Conservation (phyloP, 345 rosid species). For the Citrus unshiu region DNA sequence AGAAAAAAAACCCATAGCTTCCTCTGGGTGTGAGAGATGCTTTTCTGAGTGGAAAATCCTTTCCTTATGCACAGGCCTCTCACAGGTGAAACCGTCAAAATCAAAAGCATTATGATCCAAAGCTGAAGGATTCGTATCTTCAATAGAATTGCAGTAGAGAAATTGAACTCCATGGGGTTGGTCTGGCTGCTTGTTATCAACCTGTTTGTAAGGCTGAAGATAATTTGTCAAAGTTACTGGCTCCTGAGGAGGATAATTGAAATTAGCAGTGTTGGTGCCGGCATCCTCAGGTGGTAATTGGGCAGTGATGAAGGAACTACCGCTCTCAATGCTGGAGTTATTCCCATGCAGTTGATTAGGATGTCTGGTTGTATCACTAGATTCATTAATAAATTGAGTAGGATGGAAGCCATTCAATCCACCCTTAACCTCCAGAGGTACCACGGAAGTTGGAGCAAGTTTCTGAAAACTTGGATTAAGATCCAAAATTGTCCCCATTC, state of each 20-base stretch:
- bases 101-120: slow-evolving; percentile 15
- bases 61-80: slow-evolving; percentile 32
- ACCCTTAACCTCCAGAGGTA: slow-evolving; percentile 33
- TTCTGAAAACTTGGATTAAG: slow-evolving; percentile 25
- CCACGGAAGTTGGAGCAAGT: slow-evolving; percentile 19
- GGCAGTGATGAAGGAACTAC: slow-evolving; percentile 40
- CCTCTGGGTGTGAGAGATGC: slow-evolving; percentile 26
- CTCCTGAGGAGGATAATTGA: slow-evolving; percentile 16
- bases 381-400: slow-evolving; percentile 26
- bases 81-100: slow-evolving; percentile 25
- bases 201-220: slow-evolving; percentile 32
- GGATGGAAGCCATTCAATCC: slow-evolving; percentile 27
- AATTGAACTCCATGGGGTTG: slow-evolving; percentile 25
- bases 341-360: slow-evolving; percentile 26
- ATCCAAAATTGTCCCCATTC: slow-evolving; percentile 24
- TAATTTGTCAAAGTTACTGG: slow-evolving; percentile 10
- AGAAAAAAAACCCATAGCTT: slow-evolving; percentile 30
- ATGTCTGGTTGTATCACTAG: slow-evolving; percentile 28
- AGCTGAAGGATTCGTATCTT: slow-evolving; percentile 16
- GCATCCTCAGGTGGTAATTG: slow-evolving; percentile 33
- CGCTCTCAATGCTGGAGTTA: slow-evolving; percentile 49
- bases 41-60: slow-evolving; percentile 34
- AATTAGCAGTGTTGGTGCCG: slow-evolving; percentile 20
- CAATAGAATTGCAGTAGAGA: slow-evolving; percentile 20
- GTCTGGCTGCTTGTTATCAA: slow-evolving; percentile 25